These are phyloP conservation scores for Ottelia alismoides DNA, from an alignment of 106 monocot genomes.

Conservation along the genomic window DNA sequence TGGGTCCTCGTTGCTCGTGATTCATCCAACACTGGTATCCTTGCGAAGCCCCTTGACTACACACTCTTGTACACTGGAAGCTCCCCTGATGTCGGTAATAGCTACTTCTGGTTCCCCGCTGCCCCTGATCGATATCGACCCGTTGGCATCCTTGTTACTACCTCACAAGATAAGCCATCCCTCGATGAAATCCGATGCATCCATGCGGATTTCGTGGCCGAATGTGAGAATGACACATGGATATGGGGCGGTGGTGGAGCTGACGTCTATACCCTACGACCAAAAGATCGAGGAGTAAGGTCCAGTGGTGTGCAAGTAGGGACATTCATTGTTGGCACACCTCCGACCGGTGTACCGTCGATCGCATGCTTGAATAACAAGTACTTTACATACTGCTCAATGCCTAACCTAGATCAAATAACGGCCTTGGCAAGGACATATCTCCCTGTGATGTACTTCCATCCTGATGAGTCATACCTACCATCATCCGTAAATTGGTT, in stretches of 20 bases:
- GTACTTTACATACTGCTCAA: slow-evolving; percentile 11
- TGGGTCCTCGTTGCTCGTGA: slow-evolving; percentile 3
- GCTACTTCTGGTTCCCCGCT: slow-evolving; percentile 66
- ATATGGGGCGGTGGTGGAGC: slow-evolving; percentile 28
- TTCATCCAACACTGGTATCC: background rate
- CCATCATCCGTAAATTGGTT: slow-evolving; percentile 72
- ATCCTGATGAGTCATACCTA: slow-evolving; percentile 51
- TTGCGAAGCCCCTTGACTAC: background rate
- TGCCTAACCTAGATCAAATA: slow-evolving; percentile 57
- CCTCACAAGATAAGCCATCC: slow-evolving; percentile 46
- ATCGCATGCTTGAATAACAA: slow-evolving; percentile 39
- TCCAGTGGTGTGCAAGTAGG: slow-evolving; percentile 38
- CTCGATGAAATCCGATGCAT: slow-evolving; percentile 41
- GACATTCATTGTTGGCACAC: slow-evolving; percentile 41
- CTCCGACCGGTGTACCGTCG: slow-evolving; percentile 2
- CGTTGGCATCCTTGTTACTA: slow-evolving; percentile 51
- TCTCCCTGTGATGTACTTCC: slow-evolving; percentile 49
- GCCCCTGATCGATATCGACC: slow-evolving; percentile 56
- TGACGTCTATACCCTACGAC: slow-evolving; percentile 21
- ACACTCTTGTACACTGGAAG: slow-evolving; percentile 12
- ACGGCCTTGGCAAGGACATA: slow-evolving; percentile 26
- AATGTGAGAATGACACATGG: slow-evolving; percentile 22
- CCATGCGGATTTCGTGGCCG: slow-evolving; percentile 37
- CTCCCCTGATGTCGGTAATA: slow-evolving; percentile 17
- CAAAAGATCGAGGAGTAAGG: slow-evolving; percentile 12